phyloP scores from a whole-genome alignment of 129 eudicot species.

The Sambucus nigra region DNA sequence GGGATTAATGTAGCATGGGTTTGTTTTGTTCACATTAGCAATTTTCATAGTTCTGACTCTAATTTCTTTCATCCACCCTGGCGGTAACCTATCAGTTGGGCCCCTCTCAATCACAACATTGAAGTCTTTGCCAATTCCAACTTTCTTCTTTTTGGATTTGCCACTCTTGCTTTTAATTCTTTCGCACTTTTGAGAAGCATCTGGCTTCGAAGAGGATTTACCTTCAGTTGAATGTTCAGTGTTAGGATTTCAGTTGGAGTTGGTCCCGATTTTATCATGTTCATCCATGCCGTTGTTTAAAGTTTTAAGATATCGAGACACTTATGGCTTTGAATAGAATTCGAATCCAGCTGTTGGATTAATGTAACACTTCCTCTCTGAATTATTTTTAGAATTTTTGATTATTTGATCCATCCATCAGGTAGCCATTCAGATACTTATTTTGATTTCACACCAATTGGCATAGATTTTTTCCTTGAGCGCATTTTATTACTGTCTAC shows the following conservation, averaged over 20 bases:
- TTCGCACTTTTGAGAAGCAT: slow-evolving; percentile 13
- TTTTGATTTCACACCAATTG: too few relatives aligned
- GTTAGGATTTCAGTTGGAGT: slow-evolving; percentile 17
- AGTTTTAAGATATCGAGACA: slow-evolving; percentile 29
- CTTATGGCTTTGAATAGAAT: slow-evolving; percentile 49
- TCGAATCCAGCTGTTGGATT: slow-evolving; percentile 30
- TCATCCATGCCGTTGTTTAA: slow-evolving; percentile 2
- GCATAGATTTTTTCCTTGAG: too few relatives aligned
- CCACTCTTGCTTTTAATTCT: slow-evolving; percentile 6
- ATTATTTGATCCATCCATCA: too few relatives aligned
- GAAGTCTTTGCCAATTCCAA: slow-evolving; percentile 12
- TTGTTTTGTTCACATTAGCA: slow-evolving; percentile 21
- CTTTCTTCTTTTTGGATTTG: slow-evolving; percentile 17
- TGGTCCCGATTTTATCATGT: slow-evolving; percentile 14
- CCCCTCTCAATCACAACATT: slow-evolving; percentile 31
- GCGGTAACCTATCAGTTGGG: slow-evolving; percentile 48
- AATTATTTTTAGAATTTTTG: too few relatives aligned
- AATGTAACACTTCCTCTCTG: slow-evolving; percentile 44
- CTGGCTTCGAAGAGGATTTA: slow-evolving; percentile 21
- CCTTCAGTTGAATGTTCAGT: slow-evolving; percentile 11
- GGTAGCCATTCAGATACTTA: too few relatives aligned
- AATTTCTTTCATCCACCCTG: slow-evolving; percentile 77
- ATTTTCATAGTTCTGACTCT: slow-evolving; percentile 30
- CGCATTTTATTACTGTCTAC: too few relatives aligned
- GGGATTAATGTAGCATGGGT: slow-evolving; percentile 54